phyloP scores from a whole-genome alignment of 441 rosid genomes.

The Brassica hybrid region DNA sequence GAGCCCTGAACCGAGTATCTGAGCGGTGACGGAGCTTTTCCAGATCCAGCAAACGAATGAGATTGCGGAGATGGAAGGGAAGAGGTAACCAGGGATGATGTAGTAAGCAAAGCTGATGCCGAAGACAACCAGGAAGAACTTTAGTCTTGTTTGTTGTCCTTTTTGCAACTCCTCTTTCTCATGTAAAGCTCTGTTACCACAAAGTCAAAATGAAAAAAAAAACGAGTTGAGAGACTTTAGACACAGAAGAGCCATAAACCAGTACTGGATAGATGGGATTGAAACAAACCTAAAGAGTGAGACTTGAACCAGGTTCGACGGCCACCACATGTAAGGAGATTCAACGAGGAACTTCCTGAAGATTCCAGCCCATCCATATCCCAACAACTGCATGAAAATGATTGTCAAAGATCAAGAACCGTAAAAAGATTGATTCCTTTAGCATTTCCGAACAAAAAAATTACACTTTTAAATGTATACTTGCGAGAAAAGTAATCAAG shows the following conservation, averaged over 20 bases:
- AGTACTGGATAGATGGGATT: background rate
- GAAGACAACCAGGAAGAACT: constrained; percentile 68
- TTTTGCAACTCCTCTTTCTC: constrained; percentile 63
- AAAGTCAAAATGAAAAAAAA: background rate
- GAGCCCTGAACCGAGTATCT: constrained; percentile 63
- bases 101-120: constrained; percentile 76
- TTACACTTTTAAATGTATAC: background rate
- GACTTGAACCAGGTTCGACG: constrained; percentile 7
- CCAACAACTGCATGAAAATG: constrained; percentile 14
- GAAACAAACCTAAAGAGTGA: constrained; percentile 8
- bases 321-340: constrained; percentile 10
- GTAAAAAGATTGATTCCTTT: background rate
- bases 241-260: background rate
- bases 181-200: constrained; percentile 68
- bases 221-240: background rate
- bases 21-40: constrained; percentile 65
- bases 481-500: constrained; percentile 3
- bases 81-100: constrained; percentile 68
- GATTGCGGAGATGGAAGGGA: constrained; percentile 64
- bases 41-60: constrained; percentile 83
- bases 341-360: constrained; percentile 7
- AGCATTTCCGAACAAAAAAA: background rate
- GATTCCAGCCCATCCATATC: constrained; percentile 3
- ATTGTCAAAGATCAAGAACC: constrained; percentile 4
- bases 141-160: constrained; percentile 64